Evolutionary conservation across 2,329 filamentous ascomycete species (phyloP), one percentile per base, ranked within the genome.

Genomic region (Phialocephala sp.): DNA sequence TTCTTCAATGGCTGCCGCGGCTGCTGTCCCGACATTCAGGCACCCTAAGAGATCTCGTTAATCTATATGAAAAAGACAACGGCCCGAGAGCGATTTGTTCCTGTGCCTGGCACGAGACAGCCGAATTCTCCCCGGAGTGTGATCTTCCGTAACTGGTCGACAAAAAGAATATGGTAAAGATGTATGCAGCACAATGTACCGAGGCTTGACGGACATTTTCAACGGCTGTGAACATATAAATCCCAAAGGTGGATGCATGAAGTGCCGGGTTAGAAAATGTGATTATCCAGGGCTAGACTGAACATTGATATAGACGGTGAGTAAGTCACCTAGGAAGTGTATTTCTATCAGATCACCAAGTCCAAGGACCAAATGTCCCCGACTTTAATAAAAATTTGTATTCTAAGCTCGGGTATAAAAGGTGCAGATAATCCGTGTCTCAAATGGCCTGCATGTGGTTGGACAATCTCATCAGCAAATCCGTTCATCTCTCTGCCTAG

Each of bases 401-500:
- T 54, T 18, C 32, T 22, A 54, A 35, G 14, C 2, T 18, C 18
- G 50, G 50, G 50, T 54, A 54, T 54, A 27, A 54, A 15, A 22
- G 14, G 14, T 27, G 18, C 1, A 54, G 45, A 22, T 27, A 24
- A 27, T 18, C 18, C 24, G 4, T n/a, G 3, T 27, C 24, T 32
- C 24, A 18, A 18, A 18, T 54, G 22, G 27, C 24, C 50, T 8
- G n/a, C 50, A 32, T 35, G 3, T 27, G 12, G 22, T 18, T 4
- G 50, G 50, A 54, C 24, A 54, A 8, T 22, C 20, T 58, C 37
- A 62, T 37, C 20, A 37, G 2, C 50, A 2, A 47, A 43, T 37
- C 22, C 27, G n/a, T 24, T 12, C 2, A 4, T 54, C 36, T 54
- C 45, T 32, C 24, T 27, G 27, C 54, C 64, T 37, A 75, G 9